Evolutionary conservation across 169 alveolate genomes (phyloP).

Genomic region (Plasmodium fragile): DNA sequence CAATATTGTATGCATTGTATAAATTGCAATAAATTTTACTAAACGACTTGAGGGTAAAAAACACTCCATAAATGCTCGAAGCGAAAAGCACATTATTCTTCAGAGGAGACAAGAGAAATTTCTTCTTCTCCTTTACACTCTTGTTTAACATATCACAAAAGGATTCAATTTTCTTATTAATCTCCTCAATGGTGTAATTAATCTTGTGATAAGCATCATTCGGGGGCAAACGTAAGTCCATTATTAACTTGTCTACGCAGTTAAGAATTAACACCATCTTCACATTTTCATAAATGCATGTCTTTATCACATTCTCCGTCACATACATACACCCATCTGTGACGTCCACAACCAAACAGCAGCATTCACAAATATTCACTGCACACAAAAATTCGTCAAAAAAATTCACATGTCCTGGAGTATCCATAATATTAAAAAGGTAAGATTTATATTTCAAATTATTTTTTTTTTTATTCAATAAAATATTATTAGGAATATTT

Average conservation of each 20-base stretch:
- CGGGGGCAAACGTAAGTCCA: slow-evolving; percentile 98
- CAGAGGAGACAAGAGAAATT: slow-evolving; percentile 91
- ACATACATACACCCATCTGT: slow-evolving; percentile 96
- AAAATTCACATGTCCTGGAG: slow-evolving; percentile 99
- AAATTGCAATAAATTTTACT: slow-evolving; percentile 90
- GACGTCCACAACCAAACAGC: slow-evolving; percentile 95
- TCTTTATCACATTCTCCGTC: slow-evolving; percentile 92
- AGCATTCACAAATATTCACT: slow-evolving; percentile 97
- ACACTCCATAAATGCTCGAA: slow-evolving; percentile 93
- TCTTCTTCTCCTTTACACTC: slow-evolving; percentile 42
- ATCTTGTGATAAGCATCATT: slow-evolving; percentile 98
- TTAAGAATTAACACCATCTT: slow-evolving; percentile 91
- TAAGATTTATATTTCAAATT: slow-evolving; percentile 81
- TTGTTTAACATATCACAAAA: slow-evolving; percentile 59
- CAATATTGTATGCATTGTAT: slow-evolving; percentile 79
- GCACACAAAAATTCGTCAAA: slow-evolving; percentile 97
- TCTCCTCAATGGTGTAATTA: slow-evolving; percentile 84
- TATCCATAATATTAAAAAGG: slow-evolving; percentile 93
- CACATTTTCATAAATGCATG: slow-evolving; percentile 86
- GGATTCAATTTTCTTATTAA: slow-evolving; percentile 74
- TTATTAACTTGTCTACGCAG: slow-evolving; percentile 96
- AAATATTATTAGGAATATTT: slow-evolving; percentile 78
- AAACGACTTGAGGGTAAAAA: slow-evolving; percentile 95
- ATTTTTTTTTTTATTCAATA: slow-evolving; percentile 73
- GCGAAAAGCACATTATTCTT: slow-evolving; percentile 97